Base-by-base conservation (phyloP, 345 rosid genomes). In the Bruguiera parviflora region DNA sequence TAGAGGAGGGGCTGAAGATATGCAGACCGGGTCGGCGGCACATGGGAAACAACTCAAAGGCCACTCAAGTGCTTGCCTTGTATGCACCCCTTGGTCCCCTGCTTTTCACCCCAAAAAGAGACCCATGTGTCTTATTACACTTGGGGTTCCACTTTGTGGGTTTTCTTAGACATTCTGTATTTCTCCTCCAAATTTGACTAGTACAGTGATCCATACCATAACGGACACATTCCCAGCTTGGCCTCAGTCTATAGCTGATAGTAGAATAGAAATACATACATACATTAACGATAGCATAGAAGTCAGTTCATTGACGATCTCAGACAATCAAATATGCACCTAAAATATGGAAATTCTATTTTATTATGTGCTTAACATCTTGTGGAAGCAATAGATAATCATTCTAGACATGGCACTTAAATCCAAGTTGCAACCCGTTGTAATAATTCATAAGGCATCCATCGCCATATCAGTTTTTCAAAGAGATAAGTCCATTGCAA, bases 11-110 rank as follows among this genome's bases (percentile, higher is more conserved):
- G 16, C 51, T 27, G 65, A 53, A 55, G 46, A 28, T 65, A 27
- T 31, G 63, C 57, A 60, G 58, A 43, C 65, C 65, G 69, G 75
- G 71, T 6, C 71, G 80, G 81, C 66, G 76, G 84, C 92, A 89
- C 87, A 86, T 85, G 93, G 88, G 69, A 74, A 82, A 76, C 74
- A 83, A 84, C 76, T 86, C 58, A 87, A 43, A 84, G 79, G 76
- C 61, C 71, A 87, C 86, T 89, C 86, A 53, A 89, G 84, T 83
- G 82, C 72, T 63, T 32, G 16, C 74, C 82, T 70, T 79, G 66
- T 78, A 74, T 76, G 77, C 80, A 70, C 52, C 73, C 75, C 62
- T 67, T 65, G 75, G 69, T 69, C 83, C 74, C 75, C 51, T 52
- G 58, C 78, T 71, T 85, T 82, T 82, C 61, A 69, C 77, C 77